These are phyloP conservation scores for Barnettozyma pratensis DNA, from an alignment of 805 yeast species.

Conservation along the genomic window DNA sequence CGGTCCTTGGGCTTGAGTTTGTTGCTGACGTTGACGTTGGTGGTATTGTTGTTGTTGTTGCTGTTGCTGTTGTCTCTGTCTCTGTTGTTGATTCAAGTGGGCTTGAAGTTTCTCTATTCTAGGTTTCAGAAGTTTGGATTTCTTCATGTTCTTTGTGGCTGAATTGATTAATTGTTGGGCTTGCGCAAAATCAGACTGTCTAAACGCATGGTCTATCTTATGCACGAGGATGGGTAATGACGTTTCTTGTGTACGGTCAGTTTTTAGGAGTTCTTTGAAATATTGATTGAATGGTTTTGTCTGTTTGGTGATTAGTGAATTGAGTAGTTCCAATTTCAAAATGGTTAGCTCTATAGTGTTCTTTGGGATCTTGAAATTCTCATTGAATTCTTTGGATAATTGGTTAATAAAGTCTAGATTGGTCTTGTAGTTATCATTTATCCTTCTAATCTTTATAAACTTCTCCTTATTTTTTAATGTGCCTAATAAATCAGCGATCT, in stretches of 20 bases:
- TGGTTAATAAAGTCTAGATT: slow-evolving; percentile 18
- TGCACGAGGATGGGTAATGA: slow-evolving; percentile 36
- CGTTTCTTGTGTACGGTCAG: slow-evolving; percentile 15
- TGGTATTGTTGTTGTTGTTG: slow-evolving; percentile 41
- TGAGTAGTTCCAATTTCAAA: slow-evolving; percentile 36
- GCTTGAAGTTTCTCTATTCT: slow-evolving; percentile 26
- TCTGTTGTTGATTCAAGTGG: slow-evolving; percentile 30
- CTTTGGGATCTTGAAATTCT: slow-evolving; percentile 10
- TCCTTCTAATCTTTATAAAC: slow-evolving; percentile 19
- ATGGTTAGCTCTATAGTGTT: slow-evolving; percentile 28
- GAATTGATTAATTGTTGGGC: slow-evolving; percentile 37
- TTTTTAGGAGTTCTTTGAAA: slow-evolving; percentile 22
- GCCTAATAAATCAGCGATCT: slow-evolving; percentile 29
- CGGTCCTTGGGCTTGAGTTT: slow-evolving; percentile 24
- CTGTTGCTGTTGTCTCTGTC: slow-evolving; percentile 40
- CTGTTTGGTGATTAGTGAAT: slow-evolving; percentile 28
- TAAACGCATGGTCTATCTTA: slow-evolving; percentile 33
- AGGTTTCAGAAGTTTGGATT: slow-evolving; percentile 25
- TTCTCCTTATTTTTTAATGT: slow-evolving; percentile 15
- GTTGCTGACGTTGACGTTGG: slow-evolving; percentile 34
- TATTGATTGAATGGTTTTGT: slow-evolving; percentile 22
- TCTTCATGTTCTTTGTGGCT: slow-evolving; percentile 35
- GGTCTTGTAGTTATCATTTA: slow-evolving; percentile 15
- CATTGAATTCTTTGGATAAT: slow-evolving; percentile 16
- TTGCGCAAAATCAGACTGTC: slow-evolving; percentile 29